Conservation (phyloP, 2,329 filamentous ascomycete genomes). For the Neofusicoccum kwambonambiense region DNA sequence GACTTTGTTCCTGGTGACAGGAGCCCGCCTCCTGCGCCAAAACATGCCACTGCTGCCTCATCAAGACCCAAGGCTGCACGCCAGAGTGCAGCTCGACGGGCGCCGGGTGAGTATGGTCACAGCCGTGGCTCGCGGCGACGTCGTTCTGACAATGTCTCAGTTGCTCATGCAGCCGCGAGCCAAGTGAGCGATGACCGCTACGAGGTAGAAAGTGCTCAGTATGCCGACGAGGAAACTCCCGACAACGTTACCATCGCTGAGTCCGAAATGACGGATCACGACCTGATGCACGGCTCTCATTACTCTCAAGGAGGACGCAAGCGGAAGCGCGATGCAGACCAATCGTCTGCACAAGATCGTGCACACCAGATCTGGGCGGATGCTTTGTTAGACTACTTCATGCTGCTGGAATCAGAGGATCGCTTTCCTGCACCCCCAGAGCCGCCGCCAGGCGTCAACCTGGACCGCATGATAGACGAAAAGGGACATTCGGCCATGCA, state of each 20-base stretch:
- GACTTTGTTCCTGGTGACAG: conserved; percentile 81
- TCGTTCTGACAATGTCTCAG: not conserved
- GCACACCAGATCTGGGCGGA: conserved; percentile 91
- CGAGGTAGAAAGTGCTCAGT: conserved; percentile 60
- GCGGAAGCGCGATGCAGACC: conserved; percentile 72
- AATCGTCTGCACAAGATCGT: conserved; percentile 67
- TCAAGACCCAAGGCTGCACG: conserved; percentile 80
- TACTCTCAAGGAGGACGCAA: conserved; percentile 62
- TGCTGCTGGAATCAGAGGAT: conserved; percentile 78
- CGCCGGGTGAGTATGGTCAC: conserved; percentile 20
- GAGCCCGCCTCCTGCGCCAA: conserved; percentile 89
- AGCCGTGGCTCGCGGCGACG: not conserved
- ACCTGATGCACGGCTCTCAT: conserved; percentile 70
- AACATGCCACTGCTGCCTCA: conserved; percentile 69
- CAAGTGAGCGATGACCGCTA: conserved; percentile 59
- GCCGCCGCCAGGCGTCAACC: conserved; percentile 81
- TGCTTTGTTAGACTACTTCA: conserved; percentile 92
- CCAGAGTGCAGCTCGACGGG: conserved; percentile 53
- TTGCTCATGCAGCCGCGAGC: conserved; percentile 33
- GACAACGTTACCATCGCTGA: conserved; percentile 83
- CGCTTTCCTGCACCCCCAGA: conserved; percentile 67
- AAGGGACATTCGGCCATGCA: conserved; percentile 91
- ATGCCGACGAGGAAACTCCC: conserved; percentile 76
- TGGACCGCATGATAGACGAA: conserved; percentile 89
- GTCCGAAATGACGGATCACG: conserved; percentile 81